A percentile compares a stretch with the other conserved stretches of the same genome.
Evolutionary conservation across 176 grass and related monocot species (phyloP).

Genomic region (Metroxylon sagu): DNA sequence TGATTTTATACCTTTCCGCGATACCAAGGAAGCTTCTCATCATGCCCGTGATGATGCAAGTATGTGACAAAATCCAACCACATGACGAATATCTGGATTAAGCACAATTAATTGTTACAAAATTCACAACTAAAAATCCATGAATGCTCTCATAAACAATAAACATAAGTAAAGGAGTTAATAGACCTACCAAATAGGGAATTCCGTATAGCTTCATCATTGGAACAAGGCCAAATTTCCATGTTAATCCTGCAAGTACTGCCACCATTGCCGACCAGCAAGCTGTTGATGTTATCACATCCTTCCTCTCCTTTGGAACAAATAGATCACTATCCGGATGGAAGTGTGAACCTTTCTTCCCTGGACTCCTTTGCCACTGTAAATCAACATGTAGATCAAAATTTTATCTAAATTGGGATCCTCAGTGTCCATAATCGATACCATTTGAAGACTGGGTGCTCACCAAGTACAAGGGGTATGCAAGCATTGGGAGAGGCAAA

Average conservation of each 20-base stretch:
- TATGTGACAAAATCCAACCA: constrained; percentile 96
- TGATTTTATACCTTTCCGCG: constrained; percentile 71
- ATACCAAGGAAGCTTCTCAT: constrained; percentile 94
- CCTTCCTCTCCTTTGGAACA: constrained; percentile 73
- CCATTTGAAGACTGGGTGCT: background rate
- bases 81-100: constrained; percentile 73
- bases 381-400: background rate
- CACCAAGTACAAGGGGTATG: constrained; percentile 89
- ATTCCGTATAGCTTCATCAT: constrained; percentile 74
- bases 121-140: no score
- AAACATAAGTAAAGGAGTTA: background rate
- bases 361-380: constrained; percentile 69
- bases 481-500: constrained; percentile 80
- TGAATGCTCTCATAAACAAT: no score
- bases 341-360: constrained; percentile 80
- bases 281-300: constrained; percentile 66
- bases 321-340: constrained; percentile 64
- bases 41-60: constrained; percentile 87
- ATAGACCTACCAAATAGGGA: constrained; percentile 54
- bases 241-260: constrained; percentile 56
- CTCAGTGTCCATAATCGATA: constrained; percentile 3
- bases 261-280: constrained; percentile 69
- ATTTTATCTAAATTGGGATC: background rate
- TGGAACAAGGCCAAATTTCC: constrained; percentile 60
- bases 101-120: background rate